Evolutionary conservation across 495 filamentous ascomycete genomes (phyloP), one percentile per base, ranked within the genome.

Genomic region (Apodospora peruviana): DNA sequence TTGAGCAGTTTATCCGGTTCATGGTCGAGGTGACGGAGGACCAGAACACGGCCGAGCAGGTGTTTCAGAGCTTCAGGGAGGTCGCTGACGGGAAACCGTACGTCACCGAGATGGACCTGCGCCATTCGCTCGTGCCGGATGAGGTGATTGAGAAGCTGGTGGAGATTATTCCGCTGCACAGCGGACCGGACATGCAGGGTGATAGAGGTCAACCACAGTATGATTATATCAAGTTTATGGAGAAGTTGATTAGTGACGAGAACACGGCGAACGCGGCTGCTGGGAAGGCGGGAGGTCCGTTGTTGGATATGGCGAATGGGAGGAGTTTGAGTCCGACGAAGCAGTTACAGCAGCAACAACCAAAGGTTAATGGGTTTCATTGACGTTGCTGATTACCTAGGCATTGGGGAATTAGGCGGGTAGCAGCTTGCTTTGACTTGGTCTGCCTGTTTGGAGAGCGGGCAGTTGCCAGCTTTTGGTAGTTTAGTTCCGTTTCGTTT

Each of bases 21-120:
- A 98, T 98, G 93, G 93, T 98, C 7, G 88, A 90, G 56, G 91
- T 95, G 34, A 97, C 94, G 1, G 93, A 98, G 66, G 93, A 98
- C 60, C 93, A 98, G 66, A 96, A 97, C 58, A 95, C 90, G 16
- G 94, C 93, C 18, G 93, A 96, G 68, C 93, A 98, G 62, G 94
- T 97, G 0, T 96, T 90, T 69, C 93, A 97, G 69, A 88, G 83
- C 61, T 98, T 98, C 78, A 81, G 82, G 47, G 93, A 97, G 68
- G 93, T 98, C 21, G 93, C 93, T 11, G 93, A 98, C 75, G 94
- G 94, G 38, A 98, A 97, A 73, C 90, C 93, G 14, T 98, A 96
- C 65, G 93, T 98, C 11, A 98, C 93, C 10, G 93, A 98, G 71
- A 83, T 98, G 64, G 93, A 98, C 65, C 81, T 98, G 34, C 80